Evolutionary conservation across 768 basidiomycete species (phyloP).

Genomic region (Mrakia frigida): DNA sequence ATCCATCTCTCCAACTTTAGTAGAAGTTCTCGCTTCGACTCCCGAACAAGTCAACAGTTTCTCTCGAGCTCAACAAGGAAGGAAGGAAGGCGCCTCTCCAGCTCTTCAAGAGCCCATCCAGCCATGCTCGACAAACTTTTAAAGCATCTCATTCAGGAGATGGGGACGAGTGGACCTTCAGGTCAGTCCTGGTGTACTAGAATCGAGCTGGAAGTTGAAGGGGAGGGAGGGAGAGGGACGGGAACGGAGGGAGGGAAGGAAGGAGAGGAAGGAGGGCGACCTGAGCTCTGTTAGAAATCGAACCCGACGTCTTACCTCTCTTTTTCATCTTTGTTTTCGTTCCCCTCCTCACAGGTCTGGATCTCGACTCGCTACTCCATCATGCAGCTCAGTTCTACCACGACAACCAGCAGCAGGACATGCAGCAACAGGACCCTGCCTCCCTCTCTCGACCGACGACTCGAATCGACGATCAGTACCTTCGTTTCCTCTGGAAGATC

Average conservation of each 20-base stretch:
- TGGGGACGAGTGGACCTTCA: conserved; percentile 19
- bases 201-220: not conserved
- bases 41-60: not conserved
- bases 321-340: not conserved
- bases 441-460: conserved; percentile 6
- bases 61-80: not conserved
- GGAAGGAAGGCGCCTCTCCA: not conserved
- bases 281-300: not conserved
- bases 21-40: not conserved
- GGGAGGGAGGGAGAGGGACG: not conserved
- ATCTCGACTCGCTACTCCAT: conserved; percentile 16
- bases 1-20: not conserved
- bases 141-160: conserved; percentile 25
- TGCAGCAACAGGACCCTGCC: not conserved
- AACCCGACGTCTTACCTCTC: not conserved
- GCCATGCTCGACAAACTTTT: conserved; percentile 27
- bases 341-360: not conserved
- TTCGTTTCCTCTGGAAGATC: conserved; percentile 14
- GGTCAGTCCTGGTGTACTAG: conserved; percentile 2
- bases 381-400: not conserved
- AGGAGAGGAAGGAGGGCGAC: not conserved
- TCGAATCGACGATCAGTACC: conserved; percentile 13
- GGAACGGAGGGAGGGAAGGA: not conserved
- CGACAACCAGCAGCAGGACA: not conserved
- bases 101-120: not conserved